Base-by-base conservation (phyloP, 2,329 filamentous ascomycete genomes). In the Neonectria neomacrospora region DNA sequence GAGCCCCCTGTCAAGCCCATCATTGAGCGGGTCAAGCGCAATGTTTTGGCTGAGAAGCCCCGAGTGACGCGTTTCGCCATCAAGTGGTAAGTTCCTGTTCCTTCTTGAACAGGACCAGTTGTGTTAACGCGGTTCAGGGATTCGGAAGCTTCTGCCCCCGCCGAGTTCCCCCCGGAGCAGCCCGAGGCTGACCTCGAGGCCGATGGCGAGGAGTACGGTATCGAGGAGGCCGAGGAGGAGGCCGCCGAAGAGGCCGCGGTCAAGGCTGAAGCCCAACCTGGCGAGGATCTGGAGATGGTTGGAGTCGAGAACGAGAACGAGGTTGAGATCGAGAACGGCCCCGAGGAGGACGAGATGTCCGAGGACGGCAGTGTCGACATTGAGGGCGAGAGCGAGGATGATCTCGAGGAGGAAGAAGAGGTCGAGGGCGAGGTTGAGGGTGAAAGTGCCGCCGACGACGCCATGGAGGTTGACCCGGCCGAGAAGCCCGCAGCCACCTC, bases 41-140 rank as follows among this genome's bases (percentile, higher is more conserved):
- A 96, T 76, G 92, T 99, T 54, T 87, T 99, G 39, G 94, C 94
- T 3, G 95, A 98, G 82, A 99, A 99, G 87, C 96, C 96, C 12
- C 89, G 96, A 80, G 96, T 99, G 54, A 99, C 96, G 30, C 90
- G 96, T 68, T 99, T 99, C 76, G 94, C 94, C 47, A 99, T 99
- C 82, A 99, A 99, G 83, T 99, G 96, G 96, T 97, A 86, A 62
- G 87, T 80, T 51, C 39, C 20, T 5, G 10, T 18, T 26, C 18
- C 9, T 20, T 34, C n/a, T 12, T 23, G 34, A 44, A 20, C 10
- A 50, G 3, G 26, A 14, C 2, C 30, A 8, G 9, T 3, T 22
- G n/a, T 22, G 26, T 60, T 66, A 48, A 67, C 37, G 22, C 54
- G 28, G 14, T 30, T 6, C 67, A 97, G 94, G 94, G 96, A 99